Percentiles rank a stretch among this genome's conserved stretches.
Evolutionary conservation across 192 early-diverging fungal genomes (phyloP).

Genomic region (Jimgerdemannia lactiflua): DNA sequence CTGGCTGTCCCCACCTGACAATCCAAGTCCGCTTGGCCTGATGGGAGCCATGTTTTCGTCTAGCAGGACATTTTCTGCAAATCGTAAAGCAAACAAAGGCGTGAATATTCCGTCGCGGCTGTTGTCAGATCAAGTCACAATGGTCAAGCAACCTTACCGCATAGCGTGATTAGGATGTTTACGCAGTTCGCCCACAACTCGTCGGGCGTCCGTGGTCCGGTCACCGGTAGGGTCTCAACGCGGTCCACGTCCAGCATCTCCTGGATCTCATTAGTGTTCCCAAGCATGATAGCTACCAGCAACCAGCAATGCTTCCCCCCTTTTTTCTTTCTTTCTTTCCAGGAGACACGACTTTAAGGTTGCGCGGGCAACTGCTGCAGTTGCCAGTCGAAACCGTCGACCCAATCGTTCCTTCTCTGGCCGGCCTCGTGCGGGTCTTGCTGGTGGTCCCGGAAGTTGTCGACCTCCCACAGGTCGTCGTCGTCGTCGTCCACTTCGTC

Average conservation of each 20-base stretch:
- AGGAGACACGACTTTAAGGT: not conserved
- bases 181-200: not conserved
- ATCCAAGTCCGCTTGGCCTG: not conserved
- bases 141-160: not conserved
- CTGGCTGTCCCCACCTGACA: not conserved
- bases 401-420: not conserved
- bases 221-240: not conserved
- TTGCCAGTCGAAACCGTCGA: not conserved
- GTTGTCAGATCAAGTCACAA: too few relatives aligned
- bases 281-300: not conserved
- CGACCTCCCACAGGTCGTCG: not conserved
- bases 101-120: too few relatives aligned
- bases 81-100: not conserved
- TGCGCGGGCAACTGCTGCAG: not conserved
- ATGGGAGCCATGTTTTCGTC: not conserved
- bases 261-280: not conserved
- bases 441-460: not conserved
- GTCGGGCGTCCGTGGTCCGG: not conserved
- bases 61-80: not conserved
- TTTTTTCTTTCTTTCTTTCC: too few relatives aligned
- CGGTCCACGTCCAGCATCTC: not conserved
- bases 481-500: not conserved
- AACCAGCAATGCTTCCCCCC: not conserved
- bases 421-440: not conserved
- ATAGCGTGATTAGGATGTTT: not conserved